Base-by-base conservation (phyloP, 768 basidiomycete genomes). In the Pleurotus sapidus region DNA sequence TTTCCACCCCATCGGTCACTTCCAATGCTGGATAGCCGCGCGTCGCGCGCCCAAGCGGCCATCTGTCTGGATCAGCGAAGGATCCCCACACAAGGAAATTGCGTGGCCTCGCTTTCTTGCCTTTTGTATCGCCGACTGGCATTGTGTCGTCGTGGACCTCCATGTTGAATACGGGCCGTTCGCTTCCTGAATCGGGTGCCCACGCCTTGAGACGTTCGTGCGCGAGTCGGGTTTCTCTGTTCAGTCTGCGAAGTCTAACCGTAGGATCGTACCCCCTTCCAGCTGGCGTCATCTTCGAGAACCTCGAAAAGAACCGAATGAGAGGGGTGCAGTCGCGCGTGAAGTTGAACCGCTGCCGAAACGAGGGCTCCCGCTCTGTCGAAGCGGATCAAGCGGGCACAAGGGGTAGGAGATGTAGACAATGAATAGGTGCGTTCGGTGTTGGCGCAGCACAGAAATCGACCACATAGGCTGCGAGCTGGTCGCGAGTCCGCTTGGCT, bases 311-410 rank as follows among this genome's bases (percentile, higher is more conserved):
- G 60, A 72, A 75, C 5, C 60, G 46, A 7, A 55, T 42, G 5
- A 74, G 59, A 1, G 49, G 17, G 2, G 34, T 9, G 12, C 64
- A 46, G 4, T 62, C 5, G 3, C 50, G n/a, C 15, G 37, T 38
- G 64, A 66, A 71, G 30, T 68, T 46, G 56, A 75, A 66, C 7
- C 46, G 4, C 5, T 48, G n/a, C 27, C 17, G 67, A 60, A 12
- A 74, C 70, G 5, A 68, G 55, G 3, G 64, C 64, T 8, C 70
- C 73, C 15, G 64, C 46, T 5, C 68, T 68, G 58, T 77, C 75
- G 69, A 70, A 76, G 38, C 67, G 64, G 20, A 76, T 57, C 43
- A 76, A 65, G 5, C 72, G 61, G 1, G 68, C 70, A 43, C 34
- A 42, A 42, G 3, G 59, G 34, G 5, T 63, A 63, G 49, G 56